Conservation (phyloP, 2,329 filamentous ascomycete genomes). For the Fusarium sp. region DNA sequence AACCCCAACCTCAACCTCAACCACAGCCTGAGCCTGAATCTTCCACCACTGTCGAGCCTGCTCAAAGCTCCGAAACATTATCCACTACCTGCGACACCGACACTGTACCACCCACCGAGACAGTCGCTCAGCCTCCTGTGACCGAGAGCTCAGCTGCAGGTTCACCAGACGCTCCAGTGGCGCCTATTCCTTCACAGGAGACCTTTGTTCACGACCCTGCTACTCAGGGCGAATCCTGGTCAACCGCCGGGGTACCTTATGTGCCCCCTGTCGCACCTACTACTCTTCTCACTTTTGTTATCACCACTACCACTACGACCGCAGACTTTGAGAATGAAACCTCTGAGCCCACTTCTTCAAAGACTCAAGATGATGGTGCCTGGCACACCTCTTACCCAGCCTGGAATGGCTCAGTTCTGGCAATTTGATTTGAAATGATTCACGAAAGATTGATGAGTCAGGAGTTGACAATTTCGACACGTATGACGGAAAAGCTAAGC, state of each 20-base stretch:
- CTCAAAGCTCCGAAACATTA: neutral
- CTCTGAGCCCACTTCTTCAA: constrained; percentile 37
- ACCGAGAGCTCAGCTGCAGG: constrained; percentile 3
- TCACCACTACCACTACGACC: constrained; percentile 26
- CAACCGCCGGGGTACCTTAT: constrained; percentile 16
- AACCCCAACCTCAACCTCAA: constrained; percentile 18
- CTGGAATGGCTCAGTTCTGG: constrained; percentile 56
- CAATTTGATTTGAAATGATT: constrained; percentile 24
- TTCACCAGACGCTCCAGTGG: constrained; percentile 10
- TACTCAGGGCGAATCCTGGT: constrained; percentile 18
- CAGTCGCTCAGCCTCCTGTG: constrained; percentile 11
- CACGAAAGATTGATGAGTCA: constrained; percentile 16
- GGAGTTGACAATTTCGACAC: neutral
- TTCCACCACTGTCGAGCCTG: constrained; percentile 4
- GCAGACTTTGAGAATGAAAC: constrained; percentile 11
- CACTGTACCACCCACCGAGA: constrained; percentile 14
- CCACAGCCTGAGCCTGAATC: constrained; percentile 23
- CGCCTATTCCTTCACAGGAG: constrained; percentile 16
- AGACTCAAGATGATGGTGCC: constrained; percentile 57
- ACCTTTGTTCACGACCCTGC: constrained; percentile 13
- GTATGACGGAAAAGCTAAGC: constrained; percentile 4
- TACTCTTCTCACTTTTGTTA: constrained; percentile 25
- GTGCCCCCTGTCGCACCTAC: constrained; percentile 24
- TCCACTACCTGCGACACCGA: constrained; percentile 1
- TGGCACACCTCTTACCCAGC: constrained; percentile 63